phyloP scores from a whole-genome alignment of 2,329 filamentous ascomycete species.

The Fusarium sp. region DNA sequence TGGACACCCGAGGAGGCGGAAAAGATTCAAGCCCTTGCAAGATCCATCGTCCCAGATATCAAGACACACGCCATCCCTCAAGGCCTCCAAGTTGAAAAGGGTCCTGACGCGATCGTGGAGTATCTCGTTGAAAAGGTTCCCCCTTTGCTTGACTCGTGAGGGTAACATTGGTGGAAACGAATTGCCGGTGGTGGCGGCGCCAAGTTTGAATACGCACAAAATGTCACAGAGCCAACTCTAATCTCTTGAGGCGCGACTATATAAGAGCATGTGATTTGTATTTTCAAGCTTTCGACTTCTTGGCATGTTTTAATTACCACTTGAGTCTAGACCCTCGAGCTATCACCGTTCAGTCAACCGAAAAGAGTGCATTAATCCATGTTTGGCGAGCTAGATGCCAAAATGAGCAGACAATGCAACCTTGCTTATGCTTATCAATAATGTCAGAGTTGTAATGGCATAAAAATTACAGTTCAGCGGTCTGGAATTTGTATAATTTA shows the following conservation, averaged over 20 bases:
- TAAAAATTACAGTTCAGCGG: neutral
- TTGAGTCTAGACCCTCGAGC: neutral
- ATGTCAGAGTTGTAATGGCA: neutral
- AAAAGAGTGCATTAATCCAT: neutral
- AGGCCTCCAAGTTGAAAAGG: slow-evolving; percentile 64
- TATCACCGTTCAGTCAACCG: neutral
- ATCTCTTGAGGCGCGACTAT: neutral
- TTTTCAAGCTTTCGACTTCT: neutral
- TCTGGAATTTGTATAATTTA: neutral
- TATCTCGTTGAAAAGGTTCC: slow-evolving; percentile 60
- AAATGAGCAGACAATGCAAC: neutral
- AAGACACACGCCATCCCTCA: slow-evolving; percentile 65
- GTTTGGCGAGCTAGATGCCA: neutral
- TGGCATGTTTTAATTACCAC: neutral
- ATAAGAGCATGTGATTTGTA: neutral
- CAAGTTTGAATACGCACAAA: neutral
- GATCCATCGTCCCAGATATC: slow-evolving; percentile 57
- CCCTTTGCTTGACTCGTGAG: neutral
- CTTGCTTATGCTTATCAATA: neutral
- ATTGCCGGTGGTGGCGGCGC: neutral
- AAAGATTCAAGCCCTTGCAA: slow-evolving; percentile 59
- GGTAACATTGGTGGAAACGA: neutral
- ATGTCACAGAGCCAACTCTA: neutral
- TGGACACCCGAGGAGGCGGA: slow-evolving; percentile 61
- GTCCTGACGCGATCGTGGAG: slow-evolving; percentile 66